Percentiles rank a stretch among this genome's conserved stretches.
These are phyloP conservation scores for Cairneyella variabilis DNA, from an alignment of 495 filamentous ascomycete species.

Conservation along the genomic window DNA sequence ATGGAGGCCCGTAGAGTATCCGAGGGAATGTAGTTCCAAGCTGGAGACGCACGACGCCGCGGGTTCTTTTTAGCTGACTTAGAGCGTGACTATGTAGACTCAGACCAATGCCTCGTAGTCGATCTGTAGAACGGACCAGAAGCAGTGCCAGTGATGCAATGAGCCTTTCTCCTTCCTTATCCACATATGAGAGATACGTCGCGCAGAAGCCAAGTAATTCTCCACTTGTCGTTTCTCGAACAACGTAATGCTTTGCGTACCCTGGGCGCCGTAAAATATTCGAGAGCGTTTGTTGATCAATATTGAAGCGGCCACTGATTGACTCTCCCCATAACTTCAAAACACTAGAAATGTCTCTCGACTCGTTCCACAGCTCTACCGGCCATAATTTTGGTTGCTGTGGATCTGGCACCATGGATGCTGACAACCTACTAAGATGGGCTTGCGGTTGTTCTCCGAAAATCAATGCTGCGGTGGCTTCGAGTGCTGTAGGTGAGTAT, in stretches of 20 bases:
- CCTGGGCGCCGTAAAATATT: slow-evolving; percentile 55
- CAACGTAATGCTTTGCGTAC: slow-evolving; percentile 59
- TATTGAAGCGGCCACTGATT: slow-evolving; percentile 40
- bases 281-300: slow-evolving; percentile 41
- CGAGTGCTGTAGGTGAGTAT: slow-evolving; percentile 46
- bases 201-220: slow-evolving; percentile 56
- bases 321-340: slow-evolving; percentile 49
- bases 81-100: slow-evolving; percentile 54
- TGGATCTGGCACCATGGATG: slow-evolving; percentile 17
- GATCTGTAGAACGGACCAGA: slow-evolving; percentile 50
- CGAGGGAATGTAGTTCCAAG: slow-evolving; percentile 60
- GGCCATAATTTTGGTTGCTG: slow-evolving; percentile 33
- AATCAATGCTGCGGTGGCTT: slow-evolving; percentile 49
- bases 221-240: slow-evolving; percentile 45
- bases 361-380: slow-evolving; percentile 42
- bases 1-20: slow-evolving; percentile 52
- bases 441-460: slow-evolving; percentile 38
- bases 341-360: slow-evolving; percentile 36
- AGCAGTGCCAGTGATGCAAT: slow-evolving; percentile 56
- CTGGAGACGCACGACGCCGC: slow-evolving; percentile 51
- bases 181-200: slow-evolving; percentile 54
- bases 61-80: slow-evolving; percentile 45
- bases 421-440: background rate
- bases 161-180: slow-evolving; percentile 45
- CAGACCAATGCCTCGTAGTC: slow-evolving; percentile 50